Evolutionary conservation across 1,139 yeast genomes (phyloP), one percentile per base, ranked within the genome.

Genomic region (Blastobotrys ciferrii): DNA sequence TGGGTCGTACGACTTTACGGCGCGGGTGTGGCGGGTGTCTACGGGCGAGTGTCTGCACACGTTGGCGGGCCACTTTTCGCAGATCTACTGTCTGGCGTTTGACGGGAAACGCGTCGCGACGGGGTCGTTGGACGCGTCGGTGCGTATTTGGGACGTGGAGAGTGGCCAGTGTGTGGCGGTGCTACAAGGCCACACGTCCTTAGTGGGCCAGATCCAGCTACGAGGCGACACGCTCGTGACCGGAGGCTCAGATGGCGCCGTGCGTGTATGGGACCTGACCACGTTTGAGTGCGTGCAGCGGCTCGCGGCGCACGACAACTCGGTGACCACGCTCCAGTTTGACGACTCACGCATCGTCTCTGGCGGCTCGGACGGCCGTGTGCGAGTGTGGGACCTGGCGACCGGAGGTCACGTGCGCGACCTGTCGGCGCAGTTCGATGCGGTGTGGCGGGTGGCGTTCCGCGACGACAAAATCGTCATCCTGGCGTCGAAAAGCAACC

Each of bases 181-280:
- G 2, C 84, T 88, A 61, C 87, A 85, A 28, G 91, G 92, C 2
- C 78, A 81, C 55, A 83, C 83, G 28, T 81, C 82, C n/a, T 60
- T 72, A 25, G 80, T 78, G 1, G 91, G 86, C 56, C 82, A 88
- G 56, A 91, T 95, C 1, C 96, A 87, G 66, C 88, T 92, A 40
- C 91, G 84, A 62, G 84, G 87, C 60, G 87, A 87, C 14, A 82
- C 86, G 33, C 94, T 92, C 42, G 88, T 91, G 13, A 83, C 94
- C 63, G 98, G 98, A 3, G 92, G 96, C 2, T 95, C 92, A 57
- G 98, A 92, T 68, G 81, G 94, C 48, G 76, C 85, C 47, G 82
- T 91, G 48, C 86, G 95, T 60, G 87, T 92, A 5, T 92, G 98
- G 98, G 97, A 92, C 67, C 72, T 92, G 56, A 91, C 86, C 62